Evolutionary conservation across 495 filamentous ascomycete genomes (phyloP), one percentile per base, ranked within the genome.

Genomic region (Trichoderma parareesei): DNA sequence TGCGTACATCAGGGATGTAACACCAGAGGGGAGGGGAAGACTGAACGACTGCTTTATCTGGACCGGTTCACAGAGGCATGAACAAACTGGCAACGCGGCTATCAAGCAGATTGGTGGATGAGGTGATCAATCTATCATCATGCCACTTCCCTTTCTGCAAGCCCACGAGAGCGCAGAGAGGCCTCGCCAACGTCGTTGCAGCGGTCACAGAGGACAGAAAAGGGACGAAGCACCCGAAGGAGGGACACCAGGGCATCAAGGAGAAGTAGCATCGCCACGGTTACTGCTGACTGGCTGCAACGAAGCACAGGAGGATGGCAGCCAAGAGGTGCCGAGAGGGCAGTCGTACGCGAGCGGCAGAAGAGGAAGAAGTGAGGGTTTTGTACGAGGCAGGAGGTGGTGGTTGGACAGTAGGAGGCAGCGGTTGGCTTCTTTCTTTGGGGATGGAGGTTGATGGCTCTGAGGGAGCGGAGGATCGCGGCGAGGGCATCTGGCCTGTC

Each of bases 271-370:
- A 57, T 37, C 27, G 53, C 53, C 53, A 57, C 9, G 53, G 53
- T 57, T 57, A 57, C 33, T 57, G 46, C 53, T 57, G 37, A 57
- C 53, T 57, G 53, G 53, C 53, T 57, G 53, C 53, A 57, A 57
- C 53, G 53, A 57, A 37, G 27, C 53, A 57, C 53, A 49, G 20
- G 53, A 57, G 49, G 4, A 57, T 33, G 27, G 18, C 53, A 49
- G 46, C 46, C 46, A 49, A 49, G 46, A 49, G 46, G n/a, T 57
- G 53, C 53, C 53, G 37, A 57, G 53, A 37, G 20, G 53, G 53
- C 10, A 57, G 53, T 57, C 53, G 53, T 37, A 57, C 53, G 53
- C 53, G 53, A 57, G 8, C 11, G 27, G 53, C 33, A 57, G 16
- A 38, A 64, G 27, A 48, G n/a, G 61, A 62, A 46, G 43, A 49